A percentile compares a stretch with the other conserved stretches of the same genome.
Conservation (phyloP, 1,284 basidiomycete genomes). For the Paramarasmius palmivorus region DNA sequence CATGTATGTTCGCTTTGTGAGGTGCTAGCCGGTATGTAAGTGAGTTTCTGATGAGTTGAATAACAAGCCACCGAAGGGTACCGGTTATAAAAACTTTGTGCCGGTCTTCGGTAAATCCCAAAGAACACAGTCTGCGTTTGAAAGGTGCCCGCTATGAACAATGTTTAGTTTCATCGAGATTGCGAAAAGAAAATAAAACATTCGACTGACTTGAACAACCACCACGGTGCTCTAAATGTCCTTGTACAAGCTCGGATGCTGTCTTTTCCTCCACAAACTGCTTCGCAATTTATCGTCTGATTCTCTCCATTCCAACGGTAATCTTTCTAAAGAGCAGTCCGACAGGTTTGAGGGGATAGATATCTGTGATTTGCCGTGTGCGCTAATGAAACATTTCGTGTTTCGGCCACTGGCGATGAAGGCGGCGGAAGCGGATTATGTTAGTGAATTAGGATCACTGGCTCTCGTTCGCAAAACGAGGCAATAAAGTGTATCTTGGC, state of each 20-base stretch:
- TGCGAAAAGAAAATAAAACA: conserved; percentile 3
- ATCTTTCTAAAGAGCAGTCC: background rate
- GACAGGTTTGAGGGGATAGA: background rate
- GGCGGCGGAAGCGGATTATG: too few species aligned
- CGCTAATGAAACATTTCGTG: conserved; percentile 11
- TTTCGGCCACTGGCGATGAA: too few species aligned
- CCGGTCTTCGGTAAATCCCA: conserved; percentile 62
- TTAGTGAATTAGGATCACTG: too few species aligned
- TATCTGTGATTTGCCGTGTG: conserved; percentile 2
- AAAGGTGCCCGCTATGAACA: conserved; percentile 63
- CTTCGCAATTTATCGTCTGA: conserved; percentile 1
- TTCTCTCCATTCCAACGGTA: background rate
- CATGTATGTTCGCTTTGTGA: too few species aligned
- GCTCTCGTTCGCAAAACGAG: too few species aligned
- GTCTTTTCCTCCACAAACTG: conserved; percentile 53
- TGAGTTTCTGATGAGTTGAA: too few species aligned
- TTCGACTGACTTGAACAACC: conserved; percentile 68
- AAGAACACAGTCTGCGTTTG: conserved; percentile 57
- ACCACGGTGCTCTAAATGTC: conserved; percentile 66
- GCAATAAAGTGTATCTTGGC: too few species aligned
- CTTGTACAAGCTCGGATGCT: conserved; percentile 57
- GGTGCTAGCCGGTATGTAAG: too few species aligned
- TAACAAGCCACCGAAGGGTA: conserved; percentile 30
- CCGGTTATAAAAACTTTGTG: conserved; percentile 69
- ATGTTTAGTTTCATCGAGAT: conserved; percentile 4